Evolutionary conservation across 352 stramenopile species (phyloP).

Genomic region (Phytopythium oedochilum): DNA sequence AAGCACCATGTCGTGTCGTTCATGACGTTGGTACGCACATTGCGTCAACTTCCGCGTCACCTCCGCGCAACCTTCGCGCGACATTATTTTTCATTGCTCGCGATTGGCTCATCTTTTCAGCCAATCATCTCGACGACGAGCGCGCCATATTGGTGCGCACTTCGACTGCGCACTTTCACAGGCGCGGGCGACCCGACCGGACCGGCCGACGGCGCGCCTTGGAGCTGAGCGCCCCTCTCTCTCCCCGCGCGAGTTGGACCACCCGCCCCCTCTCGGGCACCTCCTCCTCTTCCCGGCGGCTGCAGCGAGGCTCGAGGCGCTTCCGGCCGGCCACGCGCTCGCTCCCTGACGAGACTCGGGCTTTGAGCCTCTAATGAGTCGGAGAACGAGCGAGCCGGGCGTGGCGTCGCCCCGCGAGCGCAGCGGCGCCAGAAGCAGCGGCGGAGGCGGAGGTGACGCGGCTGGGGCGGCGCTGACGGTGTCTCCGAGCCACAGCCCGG

Average conservation of each 20-base stretch:
- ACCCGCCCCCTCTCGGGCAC: not conserved
- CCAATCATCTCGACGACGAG: too few relatives aligned
- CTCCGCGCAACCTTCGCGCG: too few relatives aligned
- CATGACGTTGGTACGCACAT: too few relatives aligned
- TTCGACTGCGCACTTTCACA: constrained; percentile 1
- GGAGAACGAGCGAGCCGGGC: not conserved
- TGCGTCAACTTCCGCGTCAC: too few relatives aligned
- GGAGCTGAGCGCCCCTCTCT: not conserved
- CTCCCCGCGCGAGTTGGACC: not conserved
- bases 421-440: not conserved
- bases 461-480: not conserved
- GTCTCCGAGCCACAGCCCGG: not conserved
- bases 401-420: not conserved
- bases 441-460: not conserved
- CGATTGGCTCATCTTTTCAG: too few relatives aligned
- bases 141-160: too few relatives aligned
- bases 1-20: too few relatives aligned
- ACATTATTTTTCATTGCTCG: too few relatives aligned
- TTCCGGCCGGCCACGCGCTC: not conserved
- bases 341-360: not conserved
- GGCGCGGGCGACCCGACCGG: not conserved
- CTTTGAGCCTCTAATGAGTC: not conserved
- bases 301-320: not conserved
- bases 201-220: not conserved
- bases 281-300: not conserved